phyloP scores from a whole-genome alignment of 1,284 basidiomycete genomes.

The Sporisorium sorghi region DNA sequence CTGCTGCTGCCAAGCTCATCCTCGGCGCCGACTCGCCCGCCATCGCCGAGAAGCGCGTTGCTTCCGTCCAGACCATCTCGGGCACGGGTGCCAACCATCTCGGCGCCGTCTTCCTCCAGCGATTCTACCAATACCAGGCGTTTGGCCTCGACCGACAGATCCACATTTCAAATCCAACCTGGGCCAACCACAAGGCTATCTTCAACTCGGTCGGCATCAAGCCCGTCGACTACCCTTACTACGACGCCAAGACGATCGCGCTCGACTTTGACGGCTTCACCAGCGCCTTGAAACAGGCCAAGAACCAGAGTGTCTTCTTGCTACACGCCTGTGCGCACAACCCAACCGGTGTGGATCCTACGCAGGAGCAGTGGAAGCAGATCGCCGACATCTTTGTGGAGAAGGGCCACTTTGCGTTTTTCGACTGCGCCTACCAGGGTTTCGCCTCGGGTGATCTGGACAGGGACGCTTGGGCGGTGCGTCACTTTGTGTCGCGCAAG shows the following conservation, averaged over 20 bases:
- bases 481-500: conserved; percentile 81
- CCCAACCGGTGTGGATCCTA: conserved; percentile 93
- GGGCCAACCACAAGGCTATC: conserved; percentile 94
- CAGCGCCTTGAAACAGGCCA: conserved; percentile 73
- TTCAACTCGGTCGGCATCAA: conserved; percentile 85
- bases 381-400: conserved; percentile 81
- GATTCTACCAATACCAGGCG: conserved; percentile 77
- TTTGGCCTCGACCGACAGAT: conserved; percentile 72
- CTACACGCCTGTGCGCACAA: conserved; percentile 95
- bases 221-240: conserved; percentile 86
- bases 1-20: conserved; percentile 83
- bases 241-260: conserved; percentile 87
- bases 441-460: conserved; percentile 87
- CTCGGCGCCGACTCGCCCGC: conserved; percentile 81
- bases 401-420: conserved; percentile 88
- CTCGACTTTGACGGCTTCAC: conserved; percentile 85
- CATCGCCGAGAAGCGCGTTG: conserved; percentile 74
- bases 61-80: conserved; percentile 78
- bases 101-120: conserved; percentile 86
- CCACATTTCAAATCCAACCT: conserved; percentile 89
- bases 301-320: conserved; percentile 83
- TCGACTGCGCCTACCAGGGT: conserved; percentile 95
- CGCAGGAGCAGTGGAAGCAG: conserved; percentile 84
- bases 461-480: conserved; percentile 91
- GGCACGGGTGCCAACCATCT: conserved; percentile 96